These are phyloP conservation scores for Brassica balearica DNA, from an alignment of 441 rosid species.

Conservation along the genomic window DNA sequence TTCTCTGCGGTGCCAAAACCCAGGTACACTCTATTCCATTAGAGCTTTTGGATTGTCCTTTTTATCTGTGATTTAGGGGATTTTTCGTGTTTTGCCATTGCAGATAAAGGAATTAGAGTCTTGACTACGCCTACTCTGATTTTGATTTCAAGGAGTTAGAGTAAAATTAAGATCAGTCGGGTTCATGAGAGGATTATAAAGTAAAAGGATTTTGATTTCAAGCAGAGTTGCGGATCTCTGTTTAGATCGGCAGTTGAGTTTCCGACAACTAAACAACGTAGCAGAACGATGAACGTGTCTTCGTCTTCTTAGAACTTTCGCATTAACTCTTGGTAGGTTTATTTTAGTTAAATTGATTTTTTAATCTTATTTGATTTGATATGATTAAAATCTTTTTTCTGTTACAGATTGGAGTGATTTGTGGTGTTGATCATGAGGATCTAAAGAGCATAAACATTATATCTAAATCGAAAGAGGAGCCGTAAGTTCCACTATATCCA, in stretches of 20 bases:
- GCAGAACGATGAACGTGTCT: neutral
- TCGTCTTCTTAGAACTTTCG: neutral
- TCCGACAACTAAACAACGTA: neutral
- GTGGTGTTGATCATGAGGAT: neutral
- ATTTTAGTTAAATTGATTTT: neutral
- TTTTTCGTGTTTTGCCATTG: slow-evolving; percentile 22
- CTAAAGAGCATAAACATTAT: neutral
- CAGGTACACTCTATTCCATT: no score
- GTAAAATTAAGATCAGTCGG: no score
- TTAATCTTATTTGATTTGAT: neutral
- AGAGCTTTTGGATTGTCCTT: no score
- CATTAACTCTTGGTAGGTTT: neutral
- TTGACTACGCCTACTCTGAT: slow-evolving; percentile 92
- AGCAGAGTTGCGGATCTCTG: neutral
- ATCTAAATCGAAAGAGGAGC: neutral
- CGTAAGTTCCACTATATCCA: neutral
- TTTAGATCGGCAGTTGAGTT: neutral
- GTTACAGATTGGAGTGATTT: neutral
- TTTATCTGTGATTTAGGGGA: slow-evolving; percentile 26
- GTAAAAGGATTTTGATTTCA: neutral
- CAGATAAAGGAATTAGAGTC: slow-evolving; percentile 81
- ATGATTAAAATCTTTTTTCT: neutral
- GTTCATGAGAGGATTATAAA: neutral
- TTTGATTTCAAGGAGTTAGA: slow-evolving; percentile 43
- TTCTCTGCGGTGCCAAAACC: no score